These are phyloP conservation scores for Venturia pyrina DNA, from an alignment of 2,329 filamentous ascomycete species.

Conservation along the genomic window DNA sequence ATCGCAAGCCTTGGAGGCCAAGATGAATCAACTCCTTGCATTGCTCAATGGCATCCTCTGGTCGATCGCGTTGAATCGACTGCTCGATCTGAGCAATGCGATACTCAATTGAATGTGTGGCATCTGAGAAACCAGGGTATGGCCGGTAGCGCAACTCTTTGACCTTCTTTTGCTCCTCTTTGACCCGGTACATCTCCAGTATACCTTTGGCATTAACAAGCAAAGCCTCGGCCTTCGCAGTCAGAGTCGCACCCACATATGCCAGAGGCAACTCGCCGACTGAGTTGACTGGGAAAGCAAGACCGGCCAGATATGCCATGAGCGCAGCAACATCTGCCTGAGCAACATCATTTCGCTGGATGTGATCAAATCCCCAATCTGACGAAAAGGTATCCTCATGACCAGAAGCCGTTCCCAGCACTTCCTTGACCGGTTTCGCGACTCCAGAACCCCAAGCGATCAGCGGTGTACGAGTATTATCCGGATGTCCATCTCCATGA, in stretches of 20 bases:
- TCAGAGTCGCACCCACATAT: conserved; percentile 61
- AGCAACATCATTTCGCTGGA: conserved; percentile 80
- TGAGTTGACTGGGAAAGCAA: conserved; percentile 91
- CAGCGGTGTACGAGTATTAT: conserved; percentile 90
- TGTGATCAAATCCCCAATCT: conserved; percentile 73
- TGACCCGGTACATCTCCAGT: conserved; percentile 91
- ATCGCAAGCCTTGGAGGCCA: conserved; percentile 73
- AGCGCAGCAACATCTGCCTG: conserved; percentile 91
- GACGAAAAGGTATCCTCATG: conserved; percentile 81
- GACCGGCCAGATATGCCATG: conserved; percentile 84
- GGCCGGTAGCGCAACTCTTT: conserved; percentile 69
- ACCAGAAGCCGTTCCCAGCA: conserved; percentile 55
- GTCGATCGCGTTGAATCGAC: conserved; percentile 55
- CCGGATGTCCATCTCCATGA: conserved; percentile 92
- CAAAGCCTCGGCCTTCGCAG: conserved; percentile 74
- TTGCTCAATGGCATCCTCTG: conserved; percentile 69
- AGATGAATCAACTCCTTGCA: conserved; percentile 68
- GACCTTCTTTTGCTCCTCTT: conserved; percentile 73
- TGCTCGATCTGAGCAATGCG: conserved; percentile 58
- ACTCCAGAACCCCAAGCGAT: conserved; percentile 91
- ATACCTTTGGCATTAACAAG: conserved; percentile 79
- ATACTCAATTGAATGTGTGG: conserved; percentile 40
- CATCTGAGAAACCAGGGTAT: conserved; percentile 50
- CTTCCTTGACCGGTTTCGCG: conserved; percentile 55
- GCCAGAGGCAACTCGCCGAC: conserved; percentile 84